These are phyloP conservation scores for Ascoidea tarda DNA, from an alignment of 805 yeast species.

Conservation along the genomic window DNA sequence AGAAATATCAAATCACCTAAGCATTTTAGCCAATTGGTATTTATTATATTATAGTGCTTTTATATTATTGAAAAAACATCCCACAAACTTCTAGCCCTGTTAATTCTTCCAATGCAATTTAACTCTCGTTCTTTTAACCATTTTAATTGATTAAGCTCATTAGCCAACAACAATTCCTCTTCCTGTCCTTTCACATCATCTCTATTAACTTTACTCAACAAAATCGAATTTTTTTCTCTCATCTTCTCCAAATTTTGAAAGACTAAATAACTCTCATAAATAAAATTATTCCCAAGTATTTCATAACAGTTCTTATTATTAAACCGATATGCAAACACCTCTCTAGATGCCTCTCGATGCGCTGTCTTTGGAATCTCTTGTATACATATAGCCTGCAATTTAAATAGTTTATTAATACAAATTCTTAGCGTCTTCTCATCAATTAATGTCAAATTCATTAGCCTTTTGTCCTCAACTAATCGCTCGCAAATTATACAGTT, in stretches of 20 bases:
- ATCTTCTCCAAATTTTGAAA: slow-evolving; percentile 35
- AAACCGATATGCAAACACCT: slow-evolving; percentile 71
- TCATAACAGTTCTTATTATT: slow-evolving; percentile 34
- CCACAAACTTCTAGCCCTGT: slow-evolving; percentile 42
- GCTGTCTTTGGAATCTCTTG: slow-evolving; percentile 90
- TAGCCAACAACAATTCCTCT: slow-evolving; percentile 53
- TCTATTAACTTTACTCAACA: slow-evolving; percentile 71
- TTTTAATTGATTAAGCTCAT: slow-evolving; percentile 62
- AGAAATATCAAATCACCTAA: no score
- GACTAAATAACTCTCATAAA: slow-evolving; percentile 38
- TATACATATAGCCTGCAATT: slow-evolving; percentile 62
- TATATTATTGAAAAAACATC: slow-evolving; percentile 32
- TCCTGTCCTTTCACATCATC: slow-evolving; percentile 84
- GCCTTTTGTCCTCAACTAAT: slow-evolving; percentile 72
- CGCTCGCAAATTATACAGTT: slow-evolving; percentile 61
- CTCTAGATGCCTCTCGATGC: slow-evolving; percentile 83
- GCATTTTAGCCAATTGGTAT: no score
- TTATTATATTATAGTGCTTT: neutral
- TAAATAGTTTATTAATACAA: slow-evolving; percentile 50
- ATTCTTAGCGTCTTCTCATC: slow-evolving; percentile 67
- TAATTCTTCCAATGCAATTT: slow-evolving; percentile 35
- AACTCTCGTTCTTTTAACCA: slow-evolving; percentile 44
- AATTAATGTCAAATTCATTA: slow-evolving; percentile 62
- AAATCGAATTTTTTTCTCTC: slow-evolving; percentile 45
- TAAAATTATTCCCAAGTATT: slow-evolving; percentile 30